Conservation (phyloP, 768 basidiomycete genomes). For the Mycena venus region DNA sequence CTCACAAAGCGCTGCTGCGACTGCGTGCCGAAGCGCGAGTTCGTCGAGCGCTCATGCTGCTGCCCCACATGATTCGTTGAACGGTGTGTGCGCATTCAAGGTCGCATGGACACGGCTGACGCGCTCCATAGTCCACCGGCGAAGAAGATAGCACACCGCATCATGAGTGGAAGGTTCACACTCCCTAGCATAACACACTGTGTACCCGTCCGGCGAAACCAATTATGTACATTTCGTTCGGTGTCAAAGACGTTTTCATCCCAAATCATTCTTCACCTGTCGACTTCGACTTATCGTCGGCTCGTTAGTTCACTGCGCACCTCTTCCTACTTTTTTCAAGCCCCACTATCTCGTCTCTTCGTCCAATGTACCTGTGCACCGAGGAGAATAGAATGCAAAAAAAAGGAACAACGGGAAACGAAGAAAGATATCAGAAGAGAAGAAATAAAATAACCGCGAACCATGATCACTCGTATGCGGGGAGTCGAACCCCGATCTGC, state of each 20-base stretch:
- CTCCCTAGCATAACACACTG: neutral
- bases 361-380: too few species aligned
- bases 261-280: too few species aligned
- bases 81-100: neutral
- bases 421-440: too few species aligned
- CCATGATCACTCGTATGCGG: too few species aligned
- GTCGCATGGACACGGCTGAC: neutral
- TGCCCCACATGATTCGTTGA: conserved; percentile 3
- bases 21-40: conserved; percentile 1
- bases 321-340: neutral
- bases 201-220: neutral
- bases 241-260: neutral
- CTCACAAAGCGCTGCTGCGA: conserved; percentile 5
- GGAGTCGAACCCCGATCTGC: too few species aligned
- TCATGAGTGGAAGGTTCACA: neutral
- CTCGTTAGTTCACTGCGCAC: neutral
- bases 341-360: neutral
- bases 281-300: too few species aligned
- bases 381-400: too few species aligned
- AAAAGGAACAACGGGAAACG: too few species aligned
- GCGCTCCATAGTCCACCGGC: neutral
- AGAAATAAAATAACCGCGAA: too few species aligned
- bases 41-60: conserved; percentile 16
- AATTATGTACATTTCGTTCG: neutral
- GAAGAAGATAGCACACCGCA: neutral